A percentile compares a stretch with the other conserved stretches of the same genome.
These are phyloP conservation scores for Leptographium radiaticola DNA, from an alignment of 2,329 filamentous ascomycete genomes.

Conservation along the genomic window DNA sequence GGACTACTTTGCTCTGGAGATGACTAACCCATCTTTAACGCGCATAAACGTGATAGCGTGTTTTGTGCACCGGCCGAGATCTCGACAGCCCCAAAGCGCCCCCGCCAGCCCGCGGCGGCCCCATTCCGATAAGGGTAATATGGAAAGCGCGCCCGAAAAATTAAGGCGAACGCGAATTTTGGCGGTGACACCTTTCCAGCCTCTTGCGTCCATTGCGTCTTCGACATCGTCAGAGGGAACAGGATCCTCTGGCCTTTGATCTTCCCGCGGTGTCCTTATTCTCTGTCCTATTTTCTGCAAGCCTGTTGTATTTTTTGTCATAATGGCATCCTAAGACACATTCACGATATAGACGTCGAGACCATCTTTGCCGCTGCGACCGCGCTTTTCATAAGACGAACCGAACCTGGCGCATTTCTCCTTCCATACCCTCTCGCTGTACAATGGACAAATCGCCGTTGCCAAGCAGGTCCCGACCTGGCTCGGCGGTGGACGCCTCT, in stretches of 20 bases:
- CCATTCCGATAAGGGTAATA: not conserved
- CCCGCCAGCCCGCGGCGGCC: not conserved
- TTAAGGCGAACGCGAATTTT: not conserved
- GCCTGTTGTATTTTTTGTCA: not conserved
- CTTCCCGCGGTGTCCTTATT: not conserved
- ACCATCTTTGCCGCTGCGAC: not conserved
- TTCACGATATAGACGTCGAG: too few relatives aligned
- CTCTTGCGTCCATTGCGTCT: not conserved
- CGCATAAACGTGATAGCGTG: conserved; percentile 13
- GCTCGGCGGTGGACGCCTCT: not conserved
- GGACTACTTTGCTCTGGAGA: too few relatives aligned
- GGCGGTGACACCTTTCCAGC: not conserved
- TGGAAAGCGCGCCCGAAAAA: not conserved
- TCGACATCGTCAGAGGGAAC: not conserved
- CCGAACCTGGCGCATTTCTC: not conserved
- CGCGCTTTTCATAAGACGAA: not conserved
- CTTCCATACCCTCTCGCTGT: not conserved
- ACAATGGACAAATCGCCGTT: conserved; percentile 10
- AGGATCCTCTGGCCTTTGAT: not conserved
- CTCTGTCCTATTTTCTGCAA: not conserved
- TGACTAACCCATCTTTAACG: not conserved
- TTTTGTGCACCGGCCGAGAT: not conserved
- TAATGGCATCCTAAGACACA: not conserved
- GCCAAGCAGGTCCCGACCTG: conserved; percentile 5
- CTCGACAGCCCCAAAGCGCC: not conserved